Base-by-base conservation (phyloP, 495 filamentous ascomycete species). In the Beverwykella pulmonaria region DNA sequence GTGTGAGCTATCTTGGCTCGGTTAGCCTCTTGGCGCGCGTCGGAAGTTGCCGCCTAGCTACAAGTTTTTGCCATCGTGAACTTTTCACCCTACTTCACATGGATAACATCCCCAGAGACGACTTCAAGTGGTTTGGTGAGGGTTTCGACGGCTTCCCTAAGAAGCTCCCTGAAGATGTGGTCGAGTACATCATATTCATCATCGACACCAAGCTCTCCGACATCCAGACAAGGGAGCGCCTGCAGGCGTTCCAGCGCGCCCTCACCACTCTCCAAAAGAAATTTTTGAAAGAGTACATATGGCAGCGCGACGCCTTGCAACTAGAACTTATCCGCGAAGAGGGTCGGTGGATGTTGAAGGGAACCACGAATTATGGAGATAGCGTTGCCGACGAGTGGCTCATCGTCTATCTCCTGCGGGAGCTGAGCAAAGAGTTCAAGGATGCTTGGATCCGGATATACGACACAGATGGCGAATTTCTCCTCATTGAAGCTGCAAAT, bases 341-440 rank as follows among this genome's bases (percentile, higher is more conserved):
- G 68, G 85, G 86, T n/a, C 25, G 46, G 12, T 72, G 39, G 59
- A 56, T 77, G 27, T 80, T 96, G 19, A 81, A 83, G 53, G 92
- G 92, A 10, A 78, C 80, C 48, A 94, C 91, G 6, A 88, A 92
- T 71, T 97, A 89, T 67, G 93, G 93, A 7, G 94, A 98, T 76
- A 92, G 91, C 2, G 87, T 97, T 8, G 94, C 96, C 71, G 94
- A 98, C 73, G 95, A 98, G 79, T 98, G 94, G 94, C 84, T 97
- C 1, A 87, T 97, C 56, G 92, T 97, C 26, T 96, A 93, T 76
- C 75, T 98, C 12, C 83, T 98, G n/a, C 86, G 90, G 36, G 88
- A 92, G 71, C 77, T 97, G 62, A 93, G 87, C 72, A 88, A 81
- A 69, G 76, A 84, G 59, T 91, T 90, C 67, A 81, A 83, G 56